Evolutionary conservation across 2,329 filamentous ascomycete genomes (phyloP), one percentile per base, ranked within the genome.

Genomic region (Penicillium sp.): DNA sequence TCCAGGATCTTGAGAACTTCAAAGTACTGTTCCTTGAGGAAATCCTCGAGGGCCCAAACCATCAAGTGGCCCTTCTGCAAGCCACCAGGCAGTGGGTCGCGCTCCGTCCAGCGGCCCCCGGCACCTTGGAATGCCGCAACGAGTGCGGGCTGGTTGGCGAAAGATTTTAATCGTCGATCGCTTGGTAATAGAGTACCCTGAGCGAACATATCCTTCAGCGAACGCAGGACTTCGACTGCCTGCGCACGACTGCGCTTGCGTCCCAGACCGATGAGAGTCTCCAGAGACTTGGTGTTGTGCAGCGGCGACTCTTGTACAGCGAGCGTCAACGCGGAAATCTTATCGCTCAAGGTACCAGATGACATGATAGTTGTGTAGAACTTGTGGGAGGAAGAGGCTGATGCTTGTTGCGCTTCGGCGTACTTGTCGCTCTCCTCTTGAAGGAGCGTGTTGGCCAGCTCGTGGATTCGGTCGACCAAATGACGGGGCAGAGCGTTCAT

Each of bases 341-440:
- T 97, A 65, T 98, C 93, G 40, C 89, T 94, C 54, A 97, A 79
- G 7, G 94, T 98, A 74, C 93, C 93, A 2, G 90, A 94, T 7
- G 88, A 75, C 87, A 97, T 96, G 63, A 98, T 96, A 13, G 89
- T 94, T 1, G 90, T 87, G 75, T 97, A 83, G 73, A 98, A 98
- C 64, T 90, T 94, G 67, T 94, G 86, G 27, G 90, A 91, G 2
- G 91, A 93, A 17, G 87, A 88, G 35, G 87, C 81, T 5, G 86
- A 81, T 40, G 86, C 72, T 52, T 87, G 75, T 51, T 87, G 78
- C 27, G 77, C 83, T 17, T 81, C 79, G 39, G 77, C 76, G 68
- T 96, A 98, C 32, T 79, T 74, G 27, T 79, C 75, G 46, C 85
- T 85, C 60, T 98, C 93, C 17, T 80, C 75, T 38, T 94, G 83